Evolutionary conservation across 305 asterid genomes (phyloP).

Genomic region (Nicotiana rustica): DNA sequence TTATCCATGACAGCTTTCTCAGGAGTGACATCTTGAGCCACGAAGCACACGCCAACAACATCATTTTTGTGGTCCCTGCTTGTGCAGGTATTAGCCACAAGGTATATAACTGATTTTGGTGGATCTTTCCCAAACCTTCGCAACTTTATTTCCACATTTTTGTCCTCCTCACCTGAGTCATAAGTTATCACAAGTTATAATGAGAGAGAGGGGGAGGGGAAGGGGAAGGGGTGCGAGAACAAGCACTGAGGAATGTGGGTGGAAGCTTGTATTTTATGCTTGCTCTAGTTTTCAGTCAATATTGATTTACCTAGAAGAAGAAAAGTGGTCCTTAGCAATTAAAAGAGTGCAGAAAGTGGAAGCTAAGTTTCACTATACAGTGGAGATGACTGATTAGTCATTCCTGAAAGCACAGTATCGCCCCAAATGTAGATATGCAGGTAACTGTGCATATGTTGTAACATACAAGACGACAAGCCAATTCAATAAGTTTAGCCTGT

Average conservation of each 20-base stretch:
- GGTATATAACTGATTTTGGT: slow-evolving; percentile 46
- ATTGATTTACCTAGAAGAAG: background rate
- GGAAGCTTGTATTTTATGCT: background rate
- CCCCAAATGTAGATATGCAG: slow-evolving; percentile 24
- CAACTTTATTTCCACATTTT: slow-evolving; percentile 62
- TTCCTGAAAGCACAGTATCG: background rate
- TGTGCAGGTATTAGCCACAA: slow-evolving; percentile 62
- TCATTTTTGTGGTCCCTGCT: slow-evolving; percentile 61
- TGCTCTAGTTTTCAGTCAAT: background rate
- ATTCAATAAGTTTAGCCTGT: slow-evolving; percentile 6
- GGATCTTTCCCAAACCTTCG: slow-evolving; percentile 47
- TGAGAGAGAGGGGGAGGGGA: background rate
- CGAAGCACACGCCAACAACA: slow-evolving; percentile 68
- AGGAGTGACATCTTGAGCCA: slow-evolving; percentile 72
- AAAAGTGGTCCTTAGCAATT: background rate
- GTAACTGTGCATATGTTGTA: background rate
- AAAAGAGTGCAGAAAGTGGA: background rate
- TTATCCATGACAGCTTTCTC: slow-evolving; percentile 64
- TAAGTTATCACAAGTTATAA: slow-evolving; percentile 22
- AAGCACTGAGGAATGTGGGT: background rate
- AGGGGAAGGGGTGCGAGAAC: background rate
- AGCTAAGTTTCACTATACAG: background rate
- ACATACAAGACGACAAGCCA: slow-evolving; percentile 17
- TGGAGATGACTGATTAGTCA: slow-evolving; percentile 17
- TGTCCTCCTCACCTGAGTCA: slow-evolving; percentile 65